Evolutionary conservation across 306 rosid species (phyloP), one percentile per base, ranked within the genome.

Genomic region (Pueraria montana): DNA sequence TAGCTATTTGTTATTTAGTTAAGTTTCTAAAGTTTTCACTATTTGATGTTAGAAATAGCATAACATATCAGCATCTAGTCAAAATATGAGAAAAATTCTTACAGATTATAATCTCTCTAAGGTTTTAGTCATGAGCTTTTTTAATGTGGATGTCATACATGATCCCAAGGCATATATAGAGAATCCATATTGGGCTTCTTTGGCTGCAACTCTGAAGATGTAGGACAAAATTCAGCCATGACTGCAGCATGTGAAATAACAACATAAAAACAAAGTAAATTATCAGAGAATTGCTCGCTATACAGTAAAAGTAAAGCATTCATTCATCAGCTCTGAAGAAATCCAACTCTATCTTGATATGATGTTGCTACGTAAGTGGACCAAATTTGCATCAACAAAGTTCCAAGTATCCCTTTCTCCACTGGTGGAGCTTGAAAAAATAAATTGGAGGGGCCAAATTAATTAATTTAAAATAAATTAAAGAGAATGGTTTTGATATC

Each of bases 111-210:
- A 27, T 62, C 48, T 21, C 40, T n/a, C n/a, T n/a, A n/a, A n/a
- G n/a, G n/a, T n/a, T n/a, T n/a, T n/a, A n/a, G n/a, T n/a, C n/a
- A n/a, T n/a, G n/a, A n/a, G n/a, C n/a, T n/a, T n/a, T n/a, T n/a
- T n/a, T n/a, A 84, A 67, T 81, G 79, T 26, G 40, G 94, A 89
- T 49, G 83, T 46, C 92, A 86, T 72, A 56, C 76, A 76, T 83
- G 87, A 87, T 90, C 94, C 96, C 94, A 90, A 27, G 89, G 93
- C 84, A 92, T 80, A 80, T 82, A 85, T 67, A 89, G 91, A 34
- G 89, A 55, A 83, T 89, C 92, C 62, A 87, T 69, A 78, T 82
- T 82, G 36, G 82, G 82, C 87, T 89, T 92, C 72, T 90, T 91
- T 58, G 87, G 94, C 80, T 68, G 84, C 63, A 83, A 45, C 67